phyloP scores from a whole-genome alignment of 164 flowering plant genomes.

The Vitis labrusca region DNA sequence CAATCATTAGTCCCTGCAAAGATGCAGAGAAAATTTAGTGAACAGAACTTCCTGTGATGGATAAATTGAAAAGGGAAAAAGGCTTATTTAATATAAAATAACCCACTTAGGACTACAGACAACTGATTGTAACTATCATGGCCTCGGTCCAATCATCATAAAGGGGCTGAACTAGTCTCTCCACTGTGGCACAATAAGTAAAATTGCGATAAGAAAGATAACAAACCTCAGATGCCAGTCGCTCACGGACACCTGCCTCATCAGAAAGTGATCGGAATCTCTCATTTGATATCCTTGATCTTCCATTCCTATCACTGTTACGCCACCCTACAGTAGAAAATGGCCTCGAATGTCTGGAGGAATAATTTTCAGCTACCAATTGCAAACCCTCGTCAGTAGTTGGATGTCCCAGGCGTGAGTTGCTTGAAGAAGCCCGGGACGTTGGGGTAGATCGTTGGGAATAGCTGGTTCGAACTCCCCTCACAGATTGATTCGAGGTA shows the following conservation, averaged over 20 bases:
- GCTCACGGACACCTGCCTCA: conserved; percentile 34
- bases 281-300: conserved; percentile 40
- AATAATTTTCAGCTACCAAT: conserved; percentile 32
- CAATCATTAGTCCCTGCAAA: conserved; percentile 49
- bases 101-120: neutral
- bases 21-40: neutral
- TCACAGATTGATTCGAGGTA: conserved; percentile 27
- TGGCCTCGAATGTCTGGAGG: conserved; percentile 49
- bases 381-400: conserved; percentile 38
- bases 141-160: no score
- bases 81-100: neutral
- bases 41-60: neutral
- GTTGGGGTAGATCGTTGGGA: conserved; percentile 39
- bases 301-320: conserved; percentile 44
- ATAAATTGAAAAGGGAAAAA: neutral
- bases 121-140: no score
- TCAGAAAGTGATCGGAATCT: conserved; percentile 35
- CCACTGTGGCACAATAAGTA: neutral
- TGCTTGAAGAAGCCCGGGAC: conserved; percentile 40
- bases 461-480: conserved; percentile 45
- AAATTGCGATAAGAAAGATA: neutral
- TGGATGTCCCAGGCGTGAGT: conserved; percentile 31
- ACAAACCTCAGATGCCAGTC: conserved; percentile 47
- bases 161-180: neutral
- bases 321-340: conserved; percentile 40